phyloP scores from a whole-genome alignment of 805 yeast species.

The Yamadazyma kitorensis region DNA sequence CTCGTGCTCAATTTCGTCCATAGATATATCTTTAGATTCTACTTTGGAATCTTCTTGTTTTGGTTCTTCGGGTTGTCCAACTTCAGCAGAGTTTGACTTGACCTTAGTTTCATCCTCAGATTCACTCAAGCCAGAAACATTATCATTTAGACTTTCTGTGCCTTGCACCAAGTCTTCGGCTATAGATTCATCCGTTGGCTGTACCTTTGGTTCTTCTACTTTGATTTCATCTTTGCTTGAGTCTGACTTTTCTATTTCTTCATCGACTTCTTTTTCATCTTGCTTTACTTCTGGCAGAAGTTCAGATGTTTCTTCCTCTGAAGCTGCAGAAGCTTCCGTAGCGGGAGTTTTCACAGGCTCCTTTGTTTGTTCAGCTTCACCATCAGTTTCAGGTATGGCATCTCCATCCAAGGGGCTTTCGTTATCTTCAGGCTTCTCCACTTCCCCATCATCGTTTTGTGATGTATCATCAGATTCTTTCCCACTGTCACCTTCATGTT shows the following conservation, averaged over 20 bases:
- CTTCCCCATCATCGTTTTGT: no score
- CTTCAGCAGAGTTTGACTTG: background rate
- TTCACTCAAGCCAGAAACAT: no score
- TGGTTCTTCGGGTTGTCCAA: background rate
- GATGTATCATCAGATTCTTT: background rate
- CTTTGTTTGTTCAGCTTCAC: no score
- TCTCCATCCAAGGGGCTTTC: background rate
- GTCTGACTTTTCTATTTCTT: background rate
- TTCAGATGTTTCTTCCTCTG: constrained; percentile 1
- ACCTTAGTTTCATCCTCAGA: no score
- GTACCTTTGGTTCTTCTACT: constrained; percentile 2
- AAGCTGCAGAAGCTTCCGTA: background rate
- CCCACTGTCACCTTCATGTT: background rate
- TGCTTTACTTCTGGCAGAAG: constrained; percentile 2
- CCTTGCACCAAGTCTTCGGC: background rate
- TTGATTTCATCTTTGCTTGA: background rate
- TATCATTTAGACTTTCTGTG: no score
- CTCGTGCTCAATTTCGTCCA: no score
- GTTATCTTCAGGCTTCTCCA: no score
- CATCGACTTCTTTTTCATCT: constrained; percentile 4
- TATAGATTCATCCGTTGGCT: background rate
- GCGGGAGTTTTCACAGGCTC: no score
- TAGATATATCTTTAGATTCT: background rate
- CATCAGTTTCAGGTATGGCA: no score
- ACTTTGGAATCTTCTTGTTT: background rate